Base-by-base conservation (phyloP, 495 filamentous ascomycete species). In the Aspergillus carlsbadensis region DNA sequence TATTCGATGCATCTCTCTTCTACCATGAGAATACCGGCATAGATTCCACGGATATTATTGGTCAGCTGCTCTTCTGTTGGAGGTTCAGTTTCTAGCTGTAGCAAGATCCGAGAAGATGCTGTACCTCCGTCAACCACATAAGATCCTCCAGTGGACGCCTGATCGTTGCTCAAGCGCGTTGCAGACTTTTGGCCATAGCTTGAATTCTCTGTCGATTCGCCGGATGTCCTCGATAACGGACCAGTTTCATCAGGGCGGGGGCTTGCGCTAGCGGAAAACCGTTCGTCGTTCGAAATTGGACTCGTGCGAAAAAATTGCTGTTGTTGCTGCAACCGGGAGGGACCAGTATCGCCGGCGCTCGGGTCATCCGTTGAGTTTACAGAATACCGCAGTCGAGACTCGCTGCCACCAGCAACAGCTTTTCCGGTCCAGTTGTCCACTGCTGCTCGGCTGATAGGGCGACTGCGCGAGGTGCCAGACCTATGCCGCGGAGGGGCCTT, bases 1-100 rank as follows among this genome's bases (percentile, higher is more conserved):
- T 89, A 81, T 29, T 90, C 84, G 6, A 89, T 86, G 60, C 87
- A 91, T 63, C 90, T 91, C 35, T 82, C 81, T 65, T 95, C 91
- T 0, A 91, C 87, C 83, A 89, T 88, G 2, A 87, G 81, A 1
- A 95, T 72, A 0, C 87, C 89, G 0, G 82, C 81, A 70, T 93
- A 93, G 22, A 92, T 95, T 0, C 75, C 83, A 58, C 89, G 88
- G 7, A 88, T 83, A 61, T 92, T 71, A 42, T 66, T 65, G 15
- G 85, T 80, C 2, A 92, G 75, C 65, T 92, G 85, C 11, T 90
- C 87, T 58, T 90, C 83, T n/a, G 84, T 86, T 17, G 92, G 90
- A 7, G 84, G 78, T 39, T 85, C 70, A 11, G 85, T 87, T 47
- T 87, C 82, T 11, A 80, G 83, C 58, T 89, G 85, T 22, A 66